Evolutionary conservation across 1,284 basidiomycete species (phyloP), one percentile per base, ranked within the genome.

Genomic region (Malassezia obtusa): DNA sequence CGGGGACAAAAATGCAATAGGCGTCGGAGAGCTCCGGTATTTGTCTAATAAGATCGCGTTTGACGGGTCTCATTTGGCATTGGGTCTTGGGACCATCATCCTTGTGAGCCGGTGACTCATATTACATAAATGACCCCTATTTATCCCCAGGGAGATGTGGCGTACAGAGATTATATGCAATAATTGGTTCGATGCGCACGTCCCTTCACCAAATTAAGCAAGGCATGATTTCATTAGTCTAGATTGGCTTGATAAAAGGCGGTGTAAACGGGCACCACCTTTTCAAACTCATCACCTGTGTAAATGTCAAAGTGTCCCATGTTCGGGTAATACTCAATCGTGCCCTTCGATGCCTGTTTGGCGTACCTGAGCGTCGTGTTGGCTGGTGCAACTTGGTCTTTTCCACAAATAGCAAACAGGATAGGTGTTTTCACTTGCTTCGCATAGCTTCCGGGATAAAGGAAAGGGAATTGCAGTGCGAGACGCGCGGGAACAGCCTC

Each of bases 231-330:
- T 31, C 14, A 31, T 31, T 31, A 3, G 30, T 3, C 30, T 9
- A 37, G 19, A 26, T 30, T 31, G 28, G 26, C 32, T 4, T n/a
- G 43, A n/a, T 31, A 50, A 39, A 70, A 70, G 8, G 44, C 49
- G 21, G 40, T 4, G 32, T 70, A 65, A 24, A 67, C 61, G 15
- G 28, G 35, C n/a, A 52, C 61, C 4, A 47, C 64, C 7, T 35
- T 49, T 2, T 68, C 59, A 22, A 64, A 68, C 5, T 35, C n/a
- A 15, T 64, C 45, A 9, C 66, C 66, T 6, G 35, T 3, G 40
- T 70, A 70, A 36, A 68, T 67, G 30, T 58, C 52, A 53, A 70
- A 70, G 47, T 68, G 68, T 17, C 61, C 63, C 54, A 61, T 49
- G 2, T 63, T 35, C 4, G 60, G 43, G 44, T 67, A 68, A 17